Conservation (phyloP, 768 basidiomycete genomes). For the Calvatia gigantea region DNA sequence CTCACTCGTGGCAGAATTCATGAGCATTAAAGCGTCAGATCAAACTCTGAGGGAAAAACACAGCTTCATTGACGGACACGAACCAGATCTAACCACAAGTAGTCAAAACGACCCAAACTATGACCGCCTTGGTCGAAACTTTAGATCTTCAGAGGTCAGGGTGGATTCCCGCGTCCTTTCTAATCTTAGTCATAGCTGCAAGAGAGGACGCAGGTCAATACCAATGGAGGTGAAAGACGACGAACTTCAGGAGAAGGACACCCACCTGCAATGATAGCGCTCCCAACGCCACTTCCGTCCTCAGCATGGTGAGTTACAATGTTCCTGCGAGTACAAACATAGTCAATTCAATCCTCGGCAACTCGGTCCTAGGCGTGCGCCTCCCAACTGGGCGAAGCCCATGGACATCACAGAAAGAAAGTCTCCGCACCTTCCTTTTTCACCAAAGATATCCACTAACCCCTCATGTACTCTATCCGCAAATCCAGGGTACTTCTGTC, state of each 20-base stretch:
- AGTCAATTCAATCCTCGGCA: not conserved
- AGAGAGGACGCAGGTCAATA: not conserved
- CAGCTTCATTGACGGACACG: not conserved
- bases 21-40: not conserved
- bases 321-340: constrained; percentile 35
- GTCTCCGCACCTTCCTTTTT: constrained; percentile 77
- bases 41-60: not conserved
- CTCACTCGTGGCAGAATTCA: not conserved
- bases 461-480: constrained; percentile 92
- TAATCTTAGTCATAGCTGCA: constrained; percentile 84
- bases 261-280: constrained; percentile 84
- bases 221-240: not conserved
- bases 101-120: constrained; percentile 5
- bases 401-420: not conserved
- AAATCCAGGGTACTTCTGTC: constrained; percentile 97
- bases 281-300: constrained; percentile 92
- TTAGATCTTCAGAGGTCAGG: constrained; percentile 36
- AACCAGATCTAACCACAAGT: not conserved
- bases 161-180: constrained; percentile 66
- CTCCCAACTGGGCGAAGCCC: constrained; percentile 2
- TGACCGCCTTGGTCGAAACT: not conserved
- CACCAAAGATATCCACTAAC: constrained; percentile 91
- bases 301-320: constrained; percentile 83
- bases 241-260: not conserved
- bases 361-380: not conserved